Conservation (phyloP, 192 early-diverging fungal species). For the Podochytrium sp. region DNA sequence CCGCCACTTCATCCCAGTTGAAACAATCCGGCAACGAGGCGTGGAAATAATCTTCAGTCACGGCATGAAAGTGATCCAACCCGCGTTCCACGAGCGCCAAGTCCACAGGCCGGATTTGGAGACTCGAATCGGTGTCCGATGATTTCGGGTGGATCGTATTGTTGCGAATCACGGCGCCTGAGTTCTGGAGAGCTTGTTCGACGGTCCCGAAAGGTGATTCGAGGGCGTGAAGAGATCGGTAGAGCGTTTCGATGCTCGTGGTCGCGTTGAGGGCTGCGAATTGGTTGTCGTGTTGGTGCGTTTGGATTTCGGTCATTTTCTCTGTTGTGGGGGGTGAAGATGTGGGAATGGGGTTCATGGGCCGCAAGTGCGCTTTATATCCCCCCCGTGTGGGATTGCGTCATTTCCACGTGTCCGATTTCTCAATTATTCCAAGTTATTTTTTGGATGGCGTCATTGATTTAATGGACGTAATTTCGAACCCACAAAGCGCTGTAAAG, state of each 20-base stretch:
- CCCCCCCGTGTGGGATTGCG: not conserved
- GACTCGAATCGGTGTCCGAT: not conserved
- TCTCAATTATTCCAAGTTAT: too few species aligned
- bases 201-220: not conserved
- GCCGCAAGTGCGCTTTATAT: not conserved
- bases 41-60: conserved; percentile 37
- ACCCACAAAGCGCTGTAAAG: too few species aligned
- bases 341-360: not conserved
- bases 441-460: too few species aligned
- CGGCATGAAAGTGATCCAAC: conserved; percentile 27
- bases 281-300: conserved; percentile 5
- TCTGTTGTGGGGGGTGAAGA: too few species aligned
- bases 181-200: not conserved
- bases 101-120: conserved; percentile 36
- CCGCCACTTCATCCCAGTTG: conserved; percentile 52
- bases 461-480: too few species aligned
- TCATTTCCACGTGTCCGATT: too few species aligned
- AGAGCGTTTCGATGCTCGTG: not conserved
- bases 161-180: not conserved
- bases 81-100: conserved; percentile 29
- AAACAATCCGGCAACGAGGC: conserved; percentile 25
- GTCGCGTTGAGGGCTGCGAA: not conserved
- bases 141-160: not conserved
- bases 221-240: not conserved
- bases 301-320: too few species aligned